phyloP scores from a whole-genome alignment of 495 filamentous ascomycete genomes.

The Neurospora cerealis region DNA sequence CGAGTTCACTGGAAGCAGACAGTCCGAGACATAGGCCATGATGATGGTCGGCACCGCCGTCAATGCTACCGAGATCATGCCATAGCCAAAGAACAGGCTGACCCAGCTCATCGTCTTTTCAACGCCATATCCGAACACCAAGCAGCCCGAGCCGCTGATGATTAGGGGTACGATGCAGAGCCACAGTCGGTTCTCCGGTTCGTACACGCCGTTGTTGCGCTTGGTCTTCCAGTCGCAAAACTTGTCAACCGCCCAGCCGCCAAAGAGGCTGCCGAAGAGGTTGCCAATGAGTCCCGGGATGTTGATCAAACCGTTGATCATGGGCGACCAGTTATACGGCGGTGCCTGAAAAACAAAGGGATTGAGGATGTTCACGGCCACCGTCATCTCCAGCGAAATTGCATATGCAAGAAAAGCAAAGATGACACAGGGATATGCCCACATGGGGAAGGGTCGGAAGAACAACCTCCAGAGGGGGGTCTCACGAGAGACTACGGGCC shows the following conservation, averaged over 20 bases:
- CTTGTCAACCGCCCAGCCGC: constrained; percentile 34
- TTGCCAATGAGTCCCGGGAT: constrained; percentile 38
- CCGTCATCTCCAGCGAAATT: constrained; percentile 40
- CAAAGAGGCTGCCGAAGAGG: constrained; percentile 31
- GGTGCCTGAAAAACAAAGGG: constrained; percentile 54
- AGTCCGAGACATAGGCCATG: constrained; percentile 27
- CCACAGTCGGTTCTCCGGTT: constrained; percentile 45
- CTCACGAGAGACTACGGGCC: constrained; percentile 14
- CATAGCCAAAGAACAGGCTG: constrained; percentile 23
- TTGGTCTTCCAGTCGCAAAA: constrained; percentile 37
- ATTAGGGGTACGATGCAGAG: constrained; percentile 32
- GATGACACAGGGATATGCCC: constrained; percentile 31
- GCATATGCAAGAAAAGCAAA: constrained; percentile 35
- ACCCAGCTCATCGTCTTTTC: constrained; percentile 21
- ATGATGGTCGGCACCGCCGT: constrained; percentile 26
- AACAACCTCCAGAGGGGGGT: constrained; percentile 21
- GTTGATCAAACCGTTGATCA: constrained; percentile 48
- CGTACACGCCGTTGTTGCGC: constrained; percentile 40
- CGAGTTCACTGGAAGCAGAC: constrained; percentile 21
- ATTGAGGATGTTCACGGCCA: constrained; percentile 56
- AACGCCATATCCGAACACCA: constrained; percentile 29
- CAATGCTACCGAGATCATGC: constrained; percentile 23
- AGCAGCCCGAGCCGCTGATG: constrained; percentile 27
- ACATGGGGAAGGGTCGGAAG: constrained; percentile 30
- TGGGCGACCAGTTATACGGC: constrained; percentile 50